Base-by-base conservation (phyloP, 768 basidiomycete species). In the Termitomyces sp. region DNA sequence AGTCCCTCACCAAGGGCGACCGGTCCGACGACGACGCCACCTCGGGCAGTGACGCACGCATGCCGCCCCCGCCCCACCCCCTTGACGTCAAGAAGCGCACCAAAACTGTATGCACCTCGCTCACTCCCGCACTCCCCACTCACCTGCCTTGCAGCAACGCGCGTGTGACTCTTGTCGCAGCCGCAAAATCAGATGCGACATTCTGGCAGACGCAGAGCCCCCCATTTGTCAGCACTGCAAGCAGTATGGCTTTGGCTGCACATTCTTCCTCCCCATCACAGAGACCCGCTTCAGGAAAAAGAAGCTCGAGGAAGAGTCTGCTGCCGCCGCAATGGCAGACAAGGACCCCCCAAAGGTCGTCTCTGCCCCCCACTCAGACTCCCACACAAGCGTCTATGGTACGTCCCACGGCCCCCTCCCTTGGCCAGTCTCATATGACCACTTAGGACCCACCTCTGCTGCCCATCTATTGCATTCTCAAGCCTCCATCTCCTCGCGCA, bases 221-320 rank as follows among this genome's bases (percentile, higher is more conserved):
- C 86, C 90, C 18, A 68, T 90, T 51, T 98, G 95, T 69, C 90
- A 94, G 66, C 95, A 98, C 71, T 98, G 96, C 82, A 91, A 93
- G 68, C 92, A 94, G 69, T 93, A 94, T 67, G 82, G 84, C 47
- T 92, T 95, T 65, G 93, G 96, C 63, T 97, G 96, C 71, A 97
- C 95, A 5, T 97, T 95, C 75, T 96, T 97, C 79, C 85, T 98
- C 13, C 97, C 97, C 43, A 99, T 99, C 66, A 93, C 96, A 10
- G 97, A 98, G 73, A 99, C 97, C 0, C 88, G 97, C 20, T 99
- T 98, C 82, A 98, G 98, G 77, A 97, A 97, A 79, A 94, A 94
- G 77, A 89, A 90, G 64, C 59, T 86, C 47, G 90, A 94, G 67
- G 87, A 91, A 66, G 89, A 89, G 54, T 32, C 53, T 4, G 40